Base-by-base conservation (phyloP, 83 land plant species). In the Picea abies region DNA sequence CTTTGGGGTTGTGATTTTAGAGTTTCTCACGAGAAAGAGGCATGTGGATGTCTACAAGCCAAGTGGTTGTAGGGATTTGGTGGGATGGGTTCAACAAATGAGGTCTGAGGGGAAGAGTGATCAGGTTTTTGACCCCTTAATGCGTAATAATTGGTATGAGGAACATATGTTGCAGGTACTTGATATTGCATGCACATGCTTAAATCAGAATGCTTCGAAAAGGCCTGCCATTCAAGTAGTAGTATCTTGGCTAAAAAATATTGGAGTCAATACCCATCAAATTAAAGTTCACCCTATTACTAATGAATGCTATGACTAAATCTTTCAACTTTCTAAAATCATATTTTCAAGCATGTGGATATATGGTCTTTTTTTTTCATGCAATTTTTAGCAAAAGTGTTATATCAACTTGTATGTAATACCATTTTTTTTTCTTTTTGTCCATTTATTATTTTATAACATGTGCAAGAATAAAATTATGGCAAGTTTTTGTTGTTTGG, bases 21-120 rank as follows among this genome's bases (percentile, higher is more conserved):
- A 93, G 89, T 87, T 91, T 5, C 88, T 93, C 64, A 89, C 92
- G 26, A 89, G 90, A 72, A 81, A 85, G 84, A 84, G 93, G 67
- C 93, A 92, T 37, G 90, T 91, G 52, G 96, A 93, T 79, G 86
- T 91, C 23, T 91, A 93, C 83, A 88, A 87, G 64, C 86, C 91
- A 2, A 91, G 82, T 35, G 86, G 80, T 3, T 76, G 87, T 80
- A 76, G 87, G 49, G 92, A 93, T 76, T 63, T 93, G 76, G 87
- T 93, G 11, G 84, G 89, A 17, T 93, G 95, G 95, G 95, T 93
- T 63, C 87, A 84, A 63, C 81, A 93, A 86, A 87, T 83, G 91
- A 91, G 84, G 71, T 81, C 64, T 4, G 91, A 82, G 81, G 86
- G 86, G 70, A 84, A 70, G 80, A 87, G 83, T 14, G 82, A 63